Conservation (phyloP, 2,329 filamentous ascomycete species). For the Claviceps maximensis region DNA sequence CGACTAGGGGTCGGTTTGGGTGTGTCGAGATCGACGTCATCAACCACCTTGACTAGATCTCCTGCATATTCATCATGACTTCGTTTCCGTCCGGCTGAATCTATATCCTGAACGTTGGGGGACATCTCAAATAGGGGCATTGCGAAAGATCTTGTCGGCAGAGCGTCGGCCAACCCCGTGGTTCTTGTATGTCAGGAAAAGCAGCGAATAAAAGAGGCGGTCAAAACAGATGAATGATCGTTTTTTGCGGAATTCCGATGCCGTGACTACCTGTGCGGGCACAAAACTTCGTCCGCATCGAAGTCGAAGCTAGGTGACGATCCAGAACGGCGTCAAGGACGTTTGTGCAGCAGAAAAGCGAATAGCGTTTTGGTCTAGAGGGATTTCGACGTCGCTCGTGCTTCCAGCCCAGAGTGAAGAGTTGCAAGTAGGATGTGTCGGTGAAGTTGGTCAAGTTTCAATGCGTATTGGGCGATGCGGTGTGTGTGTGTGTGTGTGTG, state of each 20-base stretch:
- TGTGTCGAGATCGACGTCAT: conserved; percentile 10
- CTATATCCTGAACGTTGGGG: conserved; percentile 33
- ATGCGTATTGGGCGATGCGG: neutral
- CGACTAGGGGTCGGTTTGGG: conserved; percentile 8
- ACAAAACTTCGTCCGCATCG: neutral
- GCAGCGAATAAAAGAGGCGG: too few relatives aligned
- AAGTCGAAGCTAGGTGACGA: neutral
- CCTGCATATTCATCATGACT: conserved; percentile 32
- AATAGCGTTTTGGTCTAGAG: neutral
- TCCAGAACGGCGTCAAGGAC: neutral
- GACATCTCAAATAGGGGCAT: conserved; percentile 38
- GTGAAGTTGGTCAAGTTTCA: neutral
- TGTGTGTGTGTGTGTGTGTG: neutral
- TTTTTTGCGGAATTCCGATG: neutral
- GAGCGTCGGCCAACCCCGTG: neutral
- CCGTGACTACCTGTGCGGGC: neutral
- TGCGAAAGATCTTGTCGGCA: conserved; percentile 1
- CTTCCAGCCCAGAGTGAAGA: neutral
- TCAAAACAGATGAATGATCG: neutral
- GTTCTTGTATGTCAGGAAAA: neutral
- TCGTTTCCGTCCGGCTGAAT: conserved; percentile 30
- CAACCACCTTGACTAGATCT: conserved; percentile 16
- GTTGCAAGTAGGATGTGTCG: neutral
- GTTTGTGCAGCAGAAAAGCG: neutral
- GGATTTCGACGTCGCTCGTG: neutral